These are phyloP conservation scores for Gypsophila paniculata DNA, from an alignment of 179 eudicot genomes.

Conservation along the genomic window DNA sequence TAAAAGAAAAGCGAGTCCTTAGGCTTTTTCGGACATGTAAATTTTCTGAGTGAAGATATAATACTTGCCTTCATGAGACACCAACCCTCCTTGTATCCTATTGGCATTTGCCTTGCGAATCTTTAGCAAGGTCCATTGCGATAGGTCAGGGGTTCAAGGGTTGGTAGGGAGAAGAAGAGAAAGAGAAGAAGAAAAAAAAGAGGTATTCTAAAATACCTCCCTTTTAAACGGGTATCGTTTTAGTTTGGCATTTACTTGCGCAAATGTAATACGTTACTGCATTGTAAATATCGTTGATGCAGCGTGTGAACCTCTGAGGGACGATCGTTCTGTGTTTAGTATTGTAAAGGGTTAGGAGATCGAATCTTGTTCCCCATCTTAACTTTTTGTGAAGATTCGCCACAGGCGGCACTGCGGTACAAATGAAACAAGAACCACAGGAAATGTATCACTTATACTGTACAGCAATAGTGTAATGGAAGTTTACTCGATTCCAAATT, in stretches of 20 bases:
- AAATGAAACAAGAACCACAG: too few relatives aligned
- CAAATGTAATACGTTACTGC: too few relatives aligned
- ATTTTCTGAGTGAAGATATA: too few relatives aligned
- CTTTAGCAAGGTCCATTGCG: background rate
- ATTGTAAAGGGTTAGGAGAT: too few relatives aligned
- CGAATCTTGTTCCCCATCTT: too few relatives aligned
- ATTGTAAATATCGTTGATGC: too few relatives aligned
- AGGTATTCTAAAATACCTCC: slow-evolving; percentile 14
- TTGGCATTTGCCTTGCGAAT: background rate
- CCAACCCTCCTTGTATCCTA: background rate
- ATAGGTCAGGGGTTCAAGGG: slow-evolving; percentile 10
- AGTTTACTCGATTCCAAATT: slow-evolving; percentile 11
- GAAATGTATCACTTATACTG: slow-evolving; percentile 14
- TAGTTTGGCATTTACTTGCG: too few relatives aligned
- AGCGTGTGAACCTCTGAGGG: too few relatives aligned
- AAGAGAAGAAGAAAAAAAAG: background rate
- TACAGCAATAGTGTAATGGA: slow-evolving; percentile 14
- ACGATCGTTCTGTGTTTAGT: too few relatives aligned
- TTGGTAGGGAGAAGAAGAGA: slow-evolving; percentile 7
- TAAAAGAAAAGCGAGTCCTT: too few relatives aligned
- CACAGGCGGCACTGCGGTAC: background rate
- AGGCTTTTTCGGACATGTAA: too few relatives aligned
- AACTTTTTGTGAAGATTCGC: too few relatives aligned
- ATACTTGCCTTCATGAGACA: background rate
- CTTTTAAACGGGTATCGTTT: background rate